Evolutionary conservation across 805 yeast species (phyloP), one percentile per base, ranked within the genome.

Genomic region (Lachancea waltii): DNA sequence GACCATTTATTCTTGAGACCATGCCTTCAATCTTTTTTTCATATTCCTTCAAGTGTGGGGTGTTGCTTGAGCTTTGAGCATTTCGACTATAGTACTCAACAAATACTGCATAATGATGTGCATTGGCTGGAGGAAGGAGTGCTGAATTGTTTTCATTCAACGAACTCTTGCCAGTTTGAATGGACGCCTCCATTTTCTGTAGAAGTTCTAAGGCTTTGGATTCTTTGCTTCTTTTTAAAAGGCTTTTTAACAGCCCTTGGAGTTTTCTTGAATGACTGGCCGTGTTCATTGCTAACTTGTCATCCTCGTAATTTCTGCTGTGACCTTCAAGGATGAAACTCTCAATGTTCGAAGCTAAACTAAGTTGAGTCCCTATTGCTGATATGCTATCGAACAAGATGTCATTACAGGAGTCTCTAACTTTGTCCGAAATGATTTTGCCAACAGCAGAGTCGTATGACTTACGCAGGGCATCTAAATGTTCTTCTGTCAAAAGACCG

Each of bases 21-120:
- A 69, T 21, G 1, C 42, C 42, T 15, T 55, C 50, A 10, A 70
- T 58, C 27, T 58, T 53, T 5, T 24, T 30, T 22, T 30, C 31
- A 25, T 30, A 36, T 4, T 30, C n/a, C 5, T n/a, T 4, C 13
- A 15, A 24, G 5, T 25, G 25, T n/a, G 20, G 29, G 7, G 13
- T 19, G 11, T 24, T 24, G 14, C 24, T 18, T 3, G 40, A n/a
- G 15, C 19, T 23, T 13, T 34, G 31, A 3, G 31, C 37, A 19
- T 34, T 34, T 7, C n/a, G 7, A 10, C 37, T 61, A 27, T 61
- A 65, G 35, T 57, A 48, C 25, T 62, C 62, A 7, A 69, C 50
- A 36, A 72, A 60, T 7, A 63, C 56, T 2, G 68, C 51, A 40
- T 70, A 72, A 30, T 67, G 63, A 41, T 67, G 66, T 0, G 74